These are phyloP conservation scores for Diplocarpon rosae DNA, from an alignment of 2,329 filamentous ascomycete species.

Conservation along the genomic window DNA sequence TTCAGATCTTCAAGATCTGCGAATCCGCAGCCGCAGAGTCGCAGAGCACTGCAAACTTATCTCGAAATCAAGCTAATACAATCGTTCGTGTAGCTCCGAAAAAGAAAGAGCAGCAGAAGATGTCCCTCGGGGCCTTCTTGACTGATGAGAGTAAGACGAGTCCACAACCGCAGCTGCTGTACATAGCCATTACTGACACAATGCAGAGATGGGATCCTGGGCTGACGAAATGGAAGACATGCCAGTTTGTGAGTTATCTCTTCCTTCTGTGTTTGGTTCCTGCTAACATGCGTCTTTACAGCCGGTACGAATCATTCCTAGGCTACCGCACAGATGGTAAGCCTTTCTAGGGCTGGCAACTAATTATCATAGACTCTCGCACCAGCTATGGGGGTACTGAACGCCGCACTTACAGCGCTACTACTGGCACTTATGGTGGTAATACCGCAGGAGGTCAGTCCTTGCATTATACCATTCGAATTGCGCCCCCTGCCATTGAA, in stretches of 20 bases:
- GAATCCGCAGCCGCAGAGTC: background rate
- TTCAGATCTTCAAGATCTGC: constrained; percentile 11
- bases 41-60: background rate
- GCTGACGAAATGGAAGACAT: constrained; percentile 94
- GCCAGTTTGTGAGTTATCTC: constrained; percentile 28
- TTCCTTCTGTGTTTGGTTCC: background rate
- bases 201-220: constrained; percentile 74
- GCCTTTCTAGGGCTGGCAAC: background rate
- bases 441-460: constrained; percentile 23
- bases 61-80: constrained; percentile 32
- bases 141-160: constrained; percentile 67
- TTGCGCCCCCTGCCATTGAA: background rate
- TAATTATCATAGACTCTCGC: constrained; percentile 24
- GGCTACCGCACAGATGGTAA: background rate
- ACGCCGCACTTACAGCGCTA: constrained; percentile 26
- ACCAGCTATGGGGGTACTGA: constrained; percentile 26
- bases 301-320: constrained; percentile 24
- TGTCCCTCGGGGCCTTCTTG: constrained; percentile 96
- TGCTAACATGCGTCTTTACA: constrained; percentile 21
- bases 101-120: constrained; percentile 85
- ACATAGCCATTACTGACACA: constrained; percentile 33
- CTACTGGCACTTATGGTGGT: constrained; percentile 25
- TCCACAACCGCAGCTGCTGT: constrained; percentile 17
- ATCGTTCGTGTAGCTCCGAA: constrained; percentile 58
- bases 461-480: constrained; percentile 5